Evolutionary conservation across 805 yeast species (phyloP), one percentile per base, ranked within the genome.

Genomic region (Zygotorulaspora danielsina): DNA sequence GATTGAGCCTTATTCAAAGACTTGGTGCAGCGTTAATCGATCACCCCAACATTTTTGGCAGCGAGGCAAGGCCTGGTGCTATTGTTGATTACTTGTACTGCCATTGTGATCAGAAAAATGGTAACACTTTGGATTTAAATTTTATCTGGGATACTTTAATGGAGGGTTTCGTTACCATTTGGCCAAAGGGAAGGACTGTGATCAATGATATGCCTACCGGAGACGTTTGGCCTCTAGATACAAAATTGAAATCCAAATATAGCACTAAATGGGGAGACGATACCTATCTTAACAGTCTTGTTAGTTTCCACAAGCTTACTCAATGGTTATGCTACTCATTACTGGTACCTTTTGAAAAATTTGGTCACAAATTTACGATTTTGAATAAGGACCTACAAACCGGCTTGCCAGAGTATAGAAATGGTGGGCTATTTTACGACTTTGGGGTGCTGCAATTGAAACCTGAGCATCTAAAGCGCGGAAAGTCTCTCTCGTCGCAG

Each of bases 301-400:
- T 76, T 12, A 78, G 84, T 2, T 79, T 79, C 58, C 84, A 79
- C 50, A 79, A 79, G 43, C 64, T 79, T 26, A 76, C 82, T 0
- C 85, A 79, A 56, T 79, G 84, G 84, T 62, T 79, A 7, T 72
- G 81, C 15, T 79, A 79, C 53, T 79, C 84, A 1, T 55, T 79
- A 36, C 53, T 79, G 13, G 67, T 70, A 10, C 84, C 83, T 5
- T 59, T 79, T 32, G 65, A 63, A 36, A 57, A 63, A 12, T 71
- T 59, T 42, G 79, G 78, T 3, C 58, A 67, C 38, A 46, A 48
- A 24, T 67, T 75, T 49, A 48, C 48, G 8, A 59, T 70, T 20
- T 41, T 45, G 8, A 67, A 71, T 44, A 64, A 70, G 32, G 49
- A 55, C 6, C 59, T 65, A 38, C 73, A 72, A 63, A 76, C 81